Evolutionary conservation across 495 filamentous ascomycete genomes (phyloP), one percentile per base, ranked within the genome.

Genomic region (Daldinia loculata): DNA sequence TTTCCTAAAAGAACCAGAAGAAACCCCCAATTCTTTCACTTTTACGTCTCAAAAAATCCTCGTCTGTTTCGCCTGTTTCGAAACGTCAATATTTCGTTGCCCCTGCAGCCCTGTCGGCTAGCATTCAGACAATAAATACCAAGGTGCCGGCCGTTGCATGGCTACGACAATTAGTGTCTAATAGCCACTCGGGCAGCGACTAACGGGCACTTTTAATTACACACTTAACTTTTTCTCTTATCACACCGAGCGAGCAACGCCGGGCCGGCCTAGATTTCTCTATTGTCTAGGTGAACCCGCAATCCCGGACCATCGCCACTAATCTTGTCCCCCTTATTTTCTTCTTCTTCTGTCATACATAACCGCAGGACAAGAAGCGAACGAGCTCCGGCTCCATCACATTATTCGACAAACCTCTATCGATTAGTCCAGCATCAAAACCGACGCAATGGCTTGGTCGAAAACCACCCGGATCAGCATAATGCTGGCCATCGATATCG

Each of bases 401-500:
- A 55, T 48, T 30, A 4, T 9, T 56, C 26, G 5, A 26, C 50
- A 19, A 24, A 50, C 24, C 6, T 17, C 2, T 50, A 30, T 61
- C 48, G 71, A 64, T 38, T 30, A 50, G 63, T 15, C 17, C 29
- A 45, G 27, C 52, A 30, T 39, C 38, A 60, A 53, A 43, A 66
- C 41, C 63, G 63, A 29, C 62, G 69, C 27, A 39, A 98, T 98
- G 96, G 93, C 85, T 61, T 91, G 94, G 83, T 97, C 95, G 61
- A 98, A 98, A 78, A 92, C 92, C 50, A 92, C 89, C 71, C 89
- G 95, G 83, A 99, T 99, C 76, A 85, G 91, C 72, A 91, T 97
- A 80, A 91, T 99, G 82, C 87, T 99, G 77, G 92, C 83, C 56
- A 97, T 99, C 76, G 95, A 98, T 81, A 81, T 89, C 2, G 84